Evolutionary conservation across 1,284 basidiomycete genomes (phyloP).

Genomic region (Microbotryum intermedium): DNA sequence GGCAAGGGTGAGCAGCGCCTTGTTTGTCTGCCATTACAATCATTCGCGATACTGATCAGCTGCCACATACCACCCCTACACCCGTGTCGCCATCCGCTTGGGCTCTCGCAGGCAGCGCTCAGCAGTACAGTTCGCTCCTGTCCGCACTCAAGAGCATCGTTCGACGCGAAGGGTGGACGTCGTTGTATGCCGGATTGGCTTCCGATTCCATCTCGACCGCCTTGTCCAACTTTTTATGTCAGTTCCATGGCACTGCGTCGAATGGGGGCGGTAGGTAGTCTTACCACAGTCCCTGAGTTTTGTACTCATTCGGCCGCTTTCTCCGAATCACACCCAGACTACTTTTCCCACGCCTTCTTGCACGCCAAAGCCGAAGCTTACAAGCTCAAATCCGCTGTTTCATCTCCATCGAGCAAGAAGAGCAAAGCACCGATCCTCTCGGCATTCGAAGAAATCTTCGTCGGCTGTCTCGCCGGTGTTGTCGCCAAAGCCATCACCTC

Average conservation of each 20-base stretch:
- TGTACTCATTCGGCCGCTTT: no score
- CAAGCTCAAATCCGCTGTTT: neutral
- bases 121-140: slow-evolving; percentile 11
- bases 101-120: neutral
- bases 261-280: no score
- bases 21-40: no score
- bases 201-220: slow-evolving; percentile 43
- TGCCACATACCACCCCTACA: no score
- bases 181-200: slow-evolving; percentile 39
- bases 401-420: neutral
- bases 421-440: slow-evolving; percentile 30
- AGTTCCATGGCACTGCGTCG: no score
- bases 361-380: neutral
- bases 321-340: no score
- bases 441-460: slow-evolving; percentile 41
- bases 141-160: slow-evolving; percentile 28
- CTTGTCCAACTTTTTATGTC: slow-evolving; percentile 40
- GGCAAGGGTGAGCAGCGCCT: neutral
- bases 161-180: slow-evolving; percentile 26
- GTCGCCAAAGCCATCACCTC: slow-evolving; percentile 42
- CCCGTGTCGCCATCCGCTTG: no score
- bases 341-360: neutral
- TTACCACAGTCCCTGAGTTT: no score
- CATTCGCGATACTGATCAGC: no score
- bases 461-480: slow-evolving; percentile 44